phyloP scores from a whole-genome alignment of 164 flowering plant genomes.

The Nymphaea thermarum region DNA sequence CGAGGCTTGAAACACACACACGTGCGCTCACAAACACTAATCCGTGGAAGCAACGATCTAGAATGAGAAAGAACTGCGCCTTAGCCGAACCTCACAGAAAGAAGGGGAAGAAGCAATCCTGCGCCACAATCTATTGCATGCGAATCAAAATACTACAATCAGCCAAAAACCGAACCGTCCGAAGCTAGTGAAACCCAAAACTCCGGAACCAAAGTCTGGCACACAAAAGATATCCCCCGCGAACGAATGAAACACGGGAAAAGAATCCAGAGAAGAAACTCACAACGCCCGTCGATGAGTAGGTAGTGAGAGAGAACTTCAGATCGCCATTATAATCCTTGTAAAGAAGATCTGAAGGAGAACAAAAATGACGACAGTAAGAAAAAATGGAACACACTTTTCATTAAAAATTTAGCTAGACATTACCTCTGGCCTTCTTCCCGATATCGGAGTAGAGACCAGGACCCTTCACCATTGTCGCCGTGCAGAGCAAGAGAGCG shows the following conservation, averaged over 20 bases:
- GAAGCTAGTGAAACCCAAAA: too few relatives aligned
- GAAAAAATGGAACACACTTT: neutral
- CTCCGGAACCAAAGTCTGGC: neutral
- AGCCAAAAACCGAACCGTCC: too few relatives aligned
- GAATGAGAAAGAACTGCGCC: too few relatives aligned
- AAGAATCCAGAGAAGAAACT: slow-evolving; percentile 14
- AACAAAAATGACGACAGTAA: neutral
- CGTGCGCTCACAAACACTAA: too few relatives aligned
- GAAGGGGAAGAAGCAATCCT: too few relatives aligned
- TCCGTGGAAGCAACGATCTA: too few relatives aligned
- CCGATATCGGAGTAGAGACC: slow-evolving; percentile 86
- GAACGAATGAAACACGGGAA: too few relatives aligned
- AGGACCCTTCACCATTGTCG: slow-evolving; percentile 63
- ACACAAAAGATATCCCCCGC: neutral
- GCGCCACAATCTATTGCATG: too few relatives aligned
- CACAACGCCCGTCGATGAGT: slow-evolving; percentile 66
- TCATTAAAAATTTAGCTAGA: neutral
- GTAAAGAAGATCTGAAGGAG: slow-evolving; percentile 65
- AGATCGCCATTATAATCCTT: slow-evolving; percentile 84
- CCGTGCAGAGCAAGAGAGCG: neutral
- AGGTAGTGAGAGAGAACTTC: slow-evolving; percentile 73
- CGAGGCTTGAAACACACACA: too few relatives aligned
- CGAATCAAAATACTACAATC: too few relatives aligned
- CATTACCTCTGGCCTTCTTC: slow-evolving; percentile 65
- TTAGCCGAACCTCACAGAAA: too few relatives aligned